Percentiles rank a stretch among this genome's conserved stretches.
Evolutionary conservation across 768 basidiomycete species (phyloP).

Genomic region (Boletus edulis): DNA sequence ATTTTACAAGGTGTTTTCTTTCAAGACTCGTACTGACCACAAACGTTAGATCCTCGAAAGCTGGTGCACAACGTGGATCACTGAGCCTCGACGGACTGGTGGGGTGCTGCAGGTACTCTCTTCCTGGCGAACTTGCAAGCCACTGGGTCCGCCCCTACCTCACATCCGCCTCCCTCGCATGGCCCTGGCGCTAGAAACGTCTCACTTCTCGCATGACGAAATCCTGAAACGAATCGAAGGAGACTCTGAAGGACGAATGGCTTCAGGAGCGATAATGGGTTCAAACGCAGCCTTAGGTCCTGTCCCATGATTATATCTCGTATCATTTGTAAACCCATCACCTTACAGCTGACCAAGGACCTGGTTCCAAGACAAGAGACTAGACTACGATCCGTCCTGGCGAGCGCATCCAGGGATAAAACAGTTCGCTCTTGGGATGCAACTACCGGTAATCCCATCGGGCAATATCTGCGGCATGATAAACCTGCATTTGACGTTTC

Average conservation of each 20-base stretch:
- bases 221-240: slow-evolving; percentile 87
- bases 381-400: too few relatives aligned
- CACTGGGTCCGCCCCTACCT: slow-evolving; percentile 22
- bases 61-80: slow-evolving; percentile 78
- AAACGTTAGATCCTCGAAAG: slow-evolving; percentile 68
- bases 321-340: too few relatives aligned
- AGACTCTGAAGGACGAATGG: slow-evolving; percentile 78
- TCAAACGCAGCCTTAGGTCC: not conserved
- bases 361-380: too few relatives aligned
- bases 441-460: too few relatives aligned
- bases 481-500: too few relatives aligned
- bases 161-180: slow-evolving; percentile 7
- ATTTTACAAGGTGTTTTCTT: slow-evolving; percentile 62
- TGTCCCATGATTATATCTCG: too few relatives aligned
- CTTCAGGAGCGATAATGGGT: not conserved
- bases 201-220: slow-evolving; percentile 47
- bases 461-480: too few relatives aligned
- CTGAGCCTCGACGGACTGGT: slow-evolving; percentile 77
- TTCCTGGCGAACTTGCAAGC: slow-evolving; percentile 15
- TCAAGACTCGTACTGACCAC: too few relatives aligned
- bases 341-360: too few relatives aligned
- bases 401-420: too few relatives aligned
- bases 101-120: slow-evolving; percentile 59
- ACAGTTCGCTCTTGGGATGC: too few relatives aligned
- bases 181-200: not conserved